Conservation (phyloP, 306 rosid genomes). For the Medicago lupulina region DNA sequence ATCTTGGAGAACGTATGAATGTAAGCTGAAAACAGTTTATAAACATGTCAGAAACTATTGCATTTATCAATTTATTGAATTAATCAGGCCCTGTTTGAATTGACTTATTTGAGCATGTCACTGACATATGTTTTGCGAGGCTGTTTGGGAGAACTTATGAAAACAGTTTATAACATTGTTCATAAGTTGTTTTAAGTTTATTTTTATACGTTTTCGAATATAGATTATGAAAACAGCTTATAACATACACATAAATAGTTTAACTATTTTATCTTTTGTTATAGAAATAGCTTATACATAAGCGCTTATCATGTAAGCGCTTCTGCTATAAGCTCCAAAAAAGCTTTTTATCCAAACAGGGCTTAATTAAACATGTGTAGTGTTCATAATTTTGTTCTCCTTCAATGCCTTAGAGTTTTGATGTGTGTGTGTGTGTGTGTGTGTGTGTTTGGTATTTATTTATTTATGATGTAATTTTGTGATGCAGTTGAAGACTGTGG, state of each 20-base stretch:
- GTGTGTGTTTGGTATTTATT: neutral
- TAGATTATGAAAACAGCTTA: too few relatives aligned
- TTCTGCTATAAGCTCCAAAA: neutral
- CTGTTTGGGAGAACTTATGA: neutral
- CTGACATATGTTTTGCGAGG: too few relatives aligned
- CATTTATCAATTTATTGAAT: too few relatives aligned
- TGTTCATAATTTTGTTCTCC: neutral
- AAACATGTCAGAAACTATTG: too few relatives aligned
- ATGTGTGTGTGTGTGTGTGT: neutral
- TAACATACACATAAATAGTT: too few relatives aligned
- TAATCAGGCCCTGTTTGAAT: too few relatives aligned
- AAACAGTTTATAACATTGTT: neutral
- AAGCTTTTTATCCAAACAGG: neutral
- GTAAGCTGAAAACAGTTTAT: too few relatives aligned
- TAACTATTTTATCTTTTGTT: neutral
- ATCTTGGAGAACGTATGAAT: neutral
- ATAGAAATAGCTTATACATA: neutral
- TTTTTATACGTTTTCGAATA: neutral
- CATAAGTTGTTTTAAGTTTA: too few relatives aligned
- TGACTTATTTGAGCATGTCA: too few relatives aligned
- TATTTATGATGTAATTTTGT: constrained; percentile 27
- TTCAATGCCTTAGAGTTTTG: constrained; percentile 7
- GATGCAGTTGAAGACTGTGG: constrained; percentile 59
- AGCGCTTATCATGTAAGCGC: neutral
- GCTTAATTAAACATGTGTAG: neutral